Conservation (phyloP, 2,329 filamentous ascomycete genomes). For the Cryphonectria nitschkei region DNA sequence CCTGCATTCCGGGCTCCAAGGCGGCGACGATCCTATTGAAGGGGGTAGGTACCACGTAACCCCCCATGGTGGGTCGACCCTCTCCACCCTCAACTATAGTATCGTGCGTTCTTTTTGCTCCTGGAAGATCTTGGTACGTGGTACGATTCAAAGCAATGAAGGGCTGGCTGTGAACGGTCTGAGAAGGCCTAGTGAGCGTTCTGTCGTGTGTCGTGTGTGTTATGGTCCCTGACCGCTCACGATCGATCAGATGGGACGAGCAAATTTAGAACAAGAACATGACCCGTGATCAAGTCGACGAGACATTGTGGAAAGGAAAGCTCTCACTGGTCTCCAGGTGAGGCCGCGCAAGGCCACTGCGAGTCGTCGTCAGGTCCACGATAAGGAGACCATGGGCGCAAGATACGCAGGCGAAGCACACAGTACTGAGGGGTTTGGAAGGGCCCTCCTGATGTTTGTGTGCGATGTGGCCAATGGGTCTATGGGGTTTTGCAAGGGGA, state of each 20-base stretch:
- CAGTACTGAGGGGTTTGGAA: too few relatives aligned
- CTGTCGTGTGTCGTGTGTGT: background rate
- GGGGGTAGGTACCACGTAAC: background rate
- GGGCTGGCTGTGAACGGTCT: background rate
- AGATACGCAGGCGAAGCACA: background rate
- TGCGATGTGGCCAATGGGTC: background rate
- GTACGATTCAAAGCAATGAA: background rate
- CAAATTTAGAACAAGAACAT: background rate
- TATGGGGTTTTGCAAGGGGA: background rate
- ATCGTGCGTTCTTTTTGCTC: background rate
- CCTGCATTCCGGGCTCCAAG: constrained; percentile 20
- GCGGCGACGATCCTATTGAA: background rate
- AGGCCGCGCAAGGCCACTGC: background rate
- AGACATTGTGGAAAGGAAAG: background rate
- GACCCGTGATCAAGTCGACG: background rate
- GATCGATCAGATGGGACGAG: background rate
- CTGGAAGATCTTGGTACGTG: background rate
- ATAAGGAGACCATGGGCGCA: background rate
- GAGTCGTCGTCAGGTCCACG: background rate
- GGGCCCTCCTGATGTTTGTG: background rate
- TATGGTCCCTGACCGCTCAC: background rate
- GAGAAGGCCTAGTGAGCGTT: background rate
- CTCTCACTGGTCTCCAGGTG: background rate
- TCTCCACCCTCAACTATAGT: background rate
- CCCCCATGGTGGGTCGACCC: background rate